Percentiles rank a stretch among this genome's conserved stretches.
phyloP scores from a whole-genome alignment of 306 rosid genomes.

The Quercus berberidifolia region DNA sequence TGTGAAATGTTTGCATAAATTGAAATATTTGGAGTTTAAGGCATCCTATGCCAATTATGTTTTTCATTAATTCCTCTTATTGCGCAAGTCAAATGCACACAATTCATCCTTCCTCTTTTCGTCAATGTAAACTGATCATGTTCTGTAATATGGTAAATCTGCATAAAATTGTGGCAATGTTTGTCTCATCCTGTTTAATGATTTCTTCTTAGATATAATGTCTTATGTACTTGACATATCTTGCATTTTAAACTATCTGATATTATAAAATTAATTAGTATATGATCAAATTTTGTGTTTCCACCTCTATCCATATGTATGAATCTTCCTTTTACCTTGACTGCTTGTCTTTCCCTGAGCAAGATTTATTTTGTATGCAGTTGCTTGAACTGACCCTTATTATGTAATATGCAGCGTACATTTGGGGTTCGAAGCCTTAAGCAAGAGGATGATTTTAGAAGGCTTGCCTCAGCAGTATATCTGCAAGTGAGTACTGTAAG shows the following conservation, averaged over 20 bases:
- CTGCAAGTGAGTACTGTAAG: constrained; percentile 83
- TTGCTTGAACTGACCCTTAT: constrained; percentile 1
- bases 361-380: neutral
- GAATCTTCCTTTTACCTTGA: neutral
- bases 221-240: too few species aligned
- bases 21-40: neutral
- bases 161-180: neutral
- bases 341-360: neutral
- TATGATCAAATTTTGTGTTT: neutral
- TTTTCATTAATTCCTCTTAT: neutral
- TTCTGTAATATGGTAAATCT: neutral
- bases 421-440: constrained; percentile 80
- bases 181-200: neutral
- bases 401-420: constrained; percentile 37
- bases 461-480: constrained; percentile 71
- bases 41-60: neutral
- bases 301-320: neutral
- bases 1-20: neutral
- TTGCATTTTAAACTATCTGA: neutral
- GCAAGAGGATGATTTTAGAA: constrained; percentile 37
- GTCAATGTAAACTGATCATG: neutral
- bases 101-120: neutral
- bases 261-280: neutral
- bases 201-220: neutral
- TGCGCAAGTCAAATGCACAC: neutral